Evolutionary conservation across 1,284 basidiomycete genomes (phyloP).

Genomic region (Leccinum pallidistipes): DNA sequence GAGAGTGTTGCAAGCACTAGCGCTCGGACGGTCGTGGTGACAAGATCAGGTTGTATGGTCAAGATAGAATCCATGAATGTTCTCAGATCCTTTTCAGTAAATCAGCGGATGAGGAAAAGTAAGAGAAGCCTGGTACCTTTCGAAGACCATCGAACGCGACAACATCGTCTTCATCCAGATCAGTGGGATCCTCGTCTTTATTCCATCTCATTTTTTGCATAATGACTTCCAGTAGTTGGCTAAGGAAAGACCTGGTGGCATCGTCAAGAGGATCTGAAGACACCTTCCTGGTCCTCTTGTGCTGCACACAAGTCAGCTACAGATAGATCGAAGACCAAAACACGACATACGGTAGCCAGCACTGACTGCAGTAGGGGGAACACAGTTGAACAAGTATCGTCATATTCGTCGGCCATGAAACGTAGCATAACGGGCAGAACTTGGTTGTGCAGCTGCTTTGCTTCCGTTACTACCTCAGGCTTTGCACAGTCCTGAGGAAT

Average conservation of each 20-base stretch:
- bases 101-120: slow-evolving; percentile 7
- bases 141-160: slow-evolving; percentile 85
- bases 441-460: slow-evolving; percentile 66
- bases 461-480: slow-evolving; percentile 67
- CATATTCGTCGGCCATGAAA: slow-evolving; percentile 88
- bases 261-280: slow-evolving; percentile 68
- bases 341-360: slow-evolving; percentile 64
- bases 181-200: slow-evolving; percentile 75
- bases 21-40: slow-evolving; percentile 69
- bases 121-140: slow-evolving; percentile 52
- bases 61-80: slow-evolving; percentile 82
- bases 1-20: slow-evolving; percentile 74
- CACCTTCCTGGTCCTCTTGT: slow-evolving; percentile 75
- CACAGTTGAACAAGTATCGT: slow-evolving; percentile 84
- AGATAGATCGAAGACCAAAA: neutral
- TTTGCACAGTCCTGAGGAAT: slow-evolving; percentile 55
- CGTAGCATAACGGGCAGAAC: slow-evolving; percentile 82
- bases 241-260: slow-evolving; percentile 79
- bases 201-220: slow-evolving; percentile 95
- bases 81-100: slow-evolving; percentile 66
- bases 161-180: slow-evolving; percentile 88
- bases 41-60: slow-evolving; percentile 79
- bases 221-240: slow-evolving; percentile 77
- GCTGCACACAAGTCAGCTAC: slow-evolving; percentile 44
- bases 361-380: slow-evolving; percentile 80